Base-by-base conservation (phyloP, 371 early-diverging fungal genomes). In the Rozella allomycis region DNA sequence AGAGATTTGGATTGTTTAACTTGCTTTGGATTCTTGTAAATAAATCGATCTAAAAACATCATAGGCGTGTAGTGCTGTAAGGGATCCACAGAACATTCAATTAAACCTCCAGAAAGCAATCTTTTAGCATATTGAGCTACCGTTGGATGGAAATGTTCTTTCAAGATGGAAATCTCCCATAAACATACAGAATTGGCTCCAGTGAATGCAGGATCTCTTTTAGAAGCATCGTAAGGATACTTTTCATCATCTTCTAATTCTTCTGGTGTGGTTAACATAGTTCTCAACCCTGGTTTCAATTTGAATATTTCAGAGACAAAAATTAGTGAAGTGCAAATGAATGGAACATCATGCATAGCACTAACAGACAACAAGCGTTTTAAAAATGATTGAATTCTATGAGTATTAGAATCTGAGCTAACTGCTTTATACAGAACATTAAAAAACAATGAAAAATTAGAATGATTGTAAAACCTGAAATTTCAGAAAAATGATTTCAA, bases 21-120 rank as follows among this genome's bases (percentile, higher is more conserved):
- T n/a, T 45, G 44, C 59, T 86, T 87, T 21, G 93, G 78, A 52
- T 83, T 85, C 50, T 86, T 80, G 60, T 72, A 87, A 6, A 85
- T 83, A 57, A 93, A 90, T 30, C 78, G 66, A 47, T 93, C 90
- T 34, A 93, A 59, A 57, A 93, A 93, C 43, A 85, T 85, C 38
- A 72, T 56, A 34, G 88, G 55, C 2, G 88, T 83, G 52, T 82
- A 82, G 44, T 74, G 71, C 41, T 80, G 79, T 35, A 93, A 62
- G 14, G 65, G 65, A 47, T 90, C 86, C 40, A 55, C 57, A 39
- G 50, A 49, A n/a, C 66, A 70, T 13, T 31, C 20, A 28, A 88
- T 80, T 22, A 62, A 54, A 40, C 70, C 55, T 22, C 72, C 68
- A 7, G 58, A 53, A 30, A 86, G 54, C 26, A 91, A 53, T 25